phyloP scores from a whole-genome alignment of 306 rosid genomes.

The Cucurbita moschata region DNA sequence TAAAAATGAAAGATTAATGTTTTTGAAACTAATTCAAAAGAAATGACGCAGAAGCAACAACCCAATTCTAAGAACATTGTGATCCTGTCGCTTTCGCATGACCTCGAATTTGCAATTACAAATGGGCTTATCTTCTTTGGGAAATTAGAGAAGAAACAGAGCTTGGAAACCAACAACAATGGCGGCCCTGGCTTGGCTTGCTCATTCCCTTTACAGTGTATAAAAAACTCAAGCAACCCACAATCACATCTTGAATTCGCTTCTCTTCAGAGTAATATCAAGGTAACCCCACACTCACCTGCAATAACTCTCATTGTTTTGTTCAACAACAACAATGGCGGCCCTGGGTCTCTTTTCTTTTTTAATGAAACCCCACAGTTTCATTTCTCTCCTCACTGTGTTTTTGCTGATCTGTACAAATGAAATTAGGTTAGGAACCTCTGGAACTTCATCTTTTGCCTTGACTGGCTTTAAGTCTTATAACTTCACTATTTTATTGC shows the following conservation, averaged over 20 bases:
- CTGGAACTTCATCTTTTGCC: conserved; percentile 24
- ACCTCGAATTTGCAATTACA: neutral
- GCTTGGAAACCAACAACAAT: conserved; percentile 28
- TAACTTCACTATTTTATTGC: neutral
- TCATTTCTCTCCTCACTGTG: neutral
- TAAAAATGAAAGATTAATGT: neutral
- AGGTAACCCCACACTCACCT: conserved; percentile 25
- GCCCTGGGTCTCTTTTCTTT: conserved; percentile 2
- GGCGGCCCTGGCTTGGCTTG: conserved; percentile 59
- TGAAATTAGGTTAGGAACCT: conserved; percentile 55
- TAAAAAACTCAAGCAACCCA: conserved; percentile 23
- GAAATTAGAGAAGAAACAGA: neutral
- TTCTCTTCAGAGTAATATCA: conserved; percentile 60
- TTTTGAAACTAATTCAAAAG: neutral
- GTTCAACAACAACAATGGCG: neutral
- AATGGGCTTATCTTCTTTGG: conserved; percentile 33
- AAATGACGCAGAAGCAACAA: too few species aligned
- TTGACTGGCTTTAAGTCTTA: neutral
- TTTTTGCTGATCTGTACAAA: neutral
- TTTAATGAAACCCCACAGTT: neutral
- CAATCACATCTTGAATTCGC: conserved; percentile 13
- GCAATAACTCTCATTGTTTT: neutral
- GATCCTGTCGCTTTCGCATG: neutral
- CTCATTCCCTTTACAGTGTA: conserved; percentile 24
- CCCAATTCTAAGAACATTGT: neutral